A percentile compares a stretch with the other conserved stretches of the same genome.
Conservation (phyloP, 768 basidiomycete genomes). For the Paxillus ammoniavirescens region DNA sequence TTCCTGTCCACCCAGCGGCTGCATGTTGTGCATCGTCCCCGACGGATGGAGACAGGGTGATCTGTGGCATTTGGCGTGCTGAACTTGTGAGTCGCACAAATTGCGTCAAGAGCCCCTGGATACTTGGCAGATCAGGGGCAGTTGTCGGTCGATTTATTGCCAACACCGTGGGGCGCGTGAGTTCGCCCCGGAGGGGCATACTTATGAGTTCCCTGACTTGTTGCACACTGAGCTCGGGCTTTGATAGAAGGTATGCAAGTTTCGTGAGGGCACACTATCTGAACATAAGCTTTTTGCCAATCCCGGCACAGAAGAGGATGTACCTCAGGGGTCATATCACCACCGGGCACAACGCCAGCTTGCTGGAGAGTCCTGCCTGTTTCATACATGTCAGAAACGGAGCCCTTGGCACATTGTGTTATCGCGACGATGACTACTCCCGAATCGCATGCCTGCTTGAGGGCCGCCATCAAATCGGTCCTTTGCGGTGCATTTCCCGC, state of each 20-base stretch:
- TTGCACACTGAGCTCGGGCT: slow-evolving; percentile 64
- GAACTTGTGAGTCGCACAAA: slow-evolving; percentile 61
- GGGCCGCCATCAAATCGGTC: slow-evolving; percentile 66
- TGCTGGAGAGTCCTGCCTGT: slow-evolving; percentile 68
- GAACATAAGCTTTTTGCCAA: neutral
- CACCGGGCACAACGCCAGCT: slow-evolving; percentile 79
- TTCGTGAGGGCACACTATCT: slow-evolving; percentile 85
- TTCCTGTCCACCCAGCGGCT: slow-evolving; percentile 73
- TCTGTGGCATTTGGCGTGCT: slow-evolving; percentile 34
- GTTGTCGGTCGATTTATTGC: slow-evolving; percentile 40
- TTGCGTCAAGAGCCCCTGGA: slow-evolving; percentile 65
- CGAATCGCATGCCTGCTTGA: slow-evolving; percentile 78
- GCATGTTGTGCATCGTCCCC: slow-evolving; percentile 42
- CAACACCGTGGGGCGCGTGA: slow-evolving; percentile 55
- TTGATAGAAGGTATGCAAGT: slow-evolving; percentile 85
- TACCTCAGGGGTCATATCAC: slow-evolving; percentile 97
- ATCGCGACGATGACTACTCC: slow-evolving; percentile 90
- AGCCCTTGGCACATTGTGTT: slow-evolving; percentile 84
- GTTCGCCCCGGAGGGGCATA: slow-evolving; percentile 84
- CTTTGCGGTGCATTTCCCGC: slow-evolving; percentile 91
- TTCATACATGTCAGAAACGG: slow-evolving; percentile 83
- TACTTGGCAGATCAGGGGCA: slow-evolving; percentile 52
- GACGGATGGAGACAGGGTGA: slow-evolving; percentile 30
- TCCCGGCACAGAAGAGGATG: neutral
- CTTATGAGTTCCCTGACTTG: slow-evolving; percentile 76